These are phyloP conservation scores for Haematococcus sp. DNA, from an alignment of 139 green algal species.

Conservation along the genomic window DNA sequence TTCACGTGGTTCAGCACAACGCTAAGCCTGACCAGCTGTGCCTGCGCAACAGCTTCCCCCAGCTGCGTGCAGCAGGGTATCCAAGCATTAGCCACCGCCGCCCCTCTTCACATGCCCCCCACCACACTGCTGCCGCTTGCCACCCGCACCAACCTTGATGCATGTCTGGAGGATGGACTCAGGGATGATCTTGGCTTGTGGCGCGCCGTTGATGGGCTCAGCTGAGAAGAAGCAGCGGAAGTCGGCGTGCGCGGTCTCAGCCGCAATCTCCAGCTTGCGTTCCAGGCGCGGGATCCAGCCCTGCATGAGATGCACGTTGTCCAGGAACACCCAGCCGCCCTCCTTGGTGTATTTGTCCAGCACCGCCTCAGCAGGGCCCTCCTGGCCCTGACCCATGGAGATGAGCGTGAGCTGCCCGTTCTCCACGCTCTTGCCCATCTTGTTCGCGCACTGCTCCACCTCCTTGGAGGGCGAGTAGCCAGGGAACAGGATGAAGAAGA, in stretches of 20 bases:
- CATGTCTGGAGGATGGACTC: slow-evolving; percentile 82
- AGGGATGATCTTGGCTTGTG: slow-evolving; percentile 75
- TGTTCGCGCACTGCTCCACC: slow-evolving; percentile 78
- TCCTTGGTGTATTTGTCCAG: slow-evolving; percentile 83
- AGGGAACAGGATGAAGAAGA: slow-evolving; percentile 92
- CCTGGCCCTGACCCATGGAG: slow-evolving; percentile 85
- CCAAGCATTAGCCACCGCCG: too few relatives aligned
- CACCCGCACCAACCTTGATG: slow-evolving; percentile 44
- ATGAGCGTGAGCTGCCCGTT: slow-evolving; percentile 81
- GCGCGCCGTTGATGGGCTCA: slow-evolving; percentile 86
- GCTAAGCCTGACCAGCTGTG: too few relatives aligned
- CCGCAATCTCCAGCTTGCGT: slow-evolving; percentile 80
- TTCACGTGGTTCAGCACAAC: neutral
- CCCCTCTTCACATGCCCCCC: too few relatives aligned
- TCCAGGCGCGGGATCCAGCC: slow-evolving; percentile 85
- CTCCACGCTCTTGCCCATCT: slow-evolving; percentile 63
- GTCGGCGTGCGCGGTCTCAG: slow-evolving; percentile 74
- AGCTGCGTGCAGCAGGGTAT: too few relatives aligned
- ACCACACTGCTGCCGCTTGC: neutral
- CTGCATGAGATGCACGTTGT: slow-evolving; percentile 91
- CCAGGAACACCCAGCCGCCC: slow-evolving; percentile 88
- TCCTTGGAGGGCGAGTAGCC: slow-evolving; percentile 85
- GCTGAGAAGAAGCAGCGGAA: slow-evolving; percentile 91
- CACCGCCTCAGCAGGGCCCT: slow-evolving; percentile 72
- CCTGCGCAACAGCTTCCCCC: too few relatives aligned